These are phyloP conservation scores for Crithidia fasciculata DNA, from an alignment of 208 protist species.

Conservation along the genomic window DNA sequence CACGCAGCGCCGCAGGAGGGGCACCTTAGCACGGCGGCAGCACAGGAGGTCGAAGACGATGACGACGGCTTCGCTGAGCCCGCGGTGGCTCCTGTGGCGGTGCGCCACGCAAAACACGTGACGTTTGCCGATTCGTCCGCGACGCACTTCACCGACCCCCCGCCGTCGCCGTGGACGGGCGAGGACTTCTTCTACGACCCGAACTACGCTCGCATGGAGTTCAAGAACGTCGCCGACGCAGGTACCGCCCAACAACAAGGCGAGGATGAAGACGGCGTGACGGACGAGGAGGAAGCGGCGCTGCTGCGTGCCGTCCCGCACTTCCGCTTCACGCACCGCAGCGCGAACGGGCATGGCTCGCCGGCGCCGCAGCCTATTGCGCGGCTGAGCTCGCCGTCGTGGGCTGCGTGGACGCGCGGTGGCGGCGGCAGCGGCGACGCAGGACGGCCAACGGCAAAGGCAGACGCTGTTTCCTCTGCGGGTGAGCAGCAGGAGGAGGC, in stretches of 20 bases:
- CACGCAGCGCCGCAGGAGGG: not conserved
- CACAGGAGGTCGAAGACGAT: not conserved
- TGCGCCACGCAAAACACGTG: constrained; percentile 2
- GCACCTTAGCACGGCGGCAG: not conserved
- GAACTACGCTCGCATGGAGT: constrained; percentile 33
- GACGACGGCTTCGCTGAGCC: constrained; percentile 15
- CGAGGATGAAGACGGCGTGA: not conserved
- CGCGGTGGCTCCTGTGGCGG: not conserved
- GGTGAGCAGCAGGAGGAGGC: not conserved
- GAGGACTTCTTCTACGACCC: constrained; percentile 24
- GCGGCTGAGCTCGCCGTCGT: not conserved
- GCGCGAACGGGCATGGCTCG: not conserved
- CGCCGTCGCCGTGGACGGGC: constrained; percentile 23
- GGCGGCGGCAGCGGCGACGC: constrained; percentile 4
- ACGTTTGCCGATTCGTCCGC: constrained; percentile 1
- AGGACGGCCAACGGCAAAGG: not conserved
- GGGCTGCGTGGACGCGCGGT: constrained; percentile 15
- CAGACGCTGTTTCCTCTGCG: not conserved
- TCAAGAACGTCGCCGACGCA: constrained; percentile 9
- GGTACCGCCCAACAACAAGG: not conserved
- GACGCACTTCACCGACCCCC: constrained; percentile 20
- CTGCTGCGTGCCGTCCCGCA: constrained; percentile 16
- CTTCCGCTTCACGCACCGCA: constrained; percentile 29
- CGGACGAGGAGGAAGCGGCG: constrained; percentile 13
- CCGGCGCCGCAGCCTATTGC: not conserved